phyloP scores from a whole-genome alignment of 169 alveolate genomes.

The Babesia ovata region DNA sequence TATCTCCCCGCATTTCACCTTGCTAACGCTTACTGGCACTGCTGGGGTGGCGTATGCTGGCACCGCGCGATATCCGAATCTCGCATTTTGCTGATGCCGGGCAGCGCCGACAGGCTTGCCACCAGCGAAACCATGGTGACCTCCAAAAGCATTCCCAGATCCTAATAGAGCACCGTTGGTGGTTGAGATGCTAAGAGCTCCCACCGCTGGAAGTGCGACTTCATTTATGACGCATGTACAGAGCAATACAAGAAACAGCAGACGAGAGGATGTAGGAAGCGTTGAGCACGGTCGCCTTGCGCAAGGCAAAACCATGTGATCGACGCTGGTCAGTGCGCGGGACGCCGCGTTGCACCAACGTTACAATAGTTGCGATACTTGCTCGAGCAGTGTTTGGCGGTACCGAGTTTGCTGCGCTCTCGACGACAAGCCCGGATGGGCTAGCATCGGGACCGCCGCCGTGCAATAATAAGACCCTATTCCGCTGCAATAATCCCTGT shows the following conservation, averaged over 20 bases:
- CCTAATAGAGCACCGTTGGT: not conserved
- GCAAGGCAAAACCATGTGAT: not conserved
- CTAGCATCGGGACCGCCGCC: not conserved
- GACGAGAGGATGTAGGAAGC: not conserved
- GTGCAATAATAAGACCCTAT: not conserved
- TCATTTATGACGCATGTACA: not conserved
- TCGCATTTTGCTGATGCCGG: not conserved
- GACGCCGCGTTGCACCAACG: too few species aligned
- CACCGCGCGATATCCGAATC: not conserved
- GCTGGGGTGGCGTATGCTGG: conserved; percentile 21
- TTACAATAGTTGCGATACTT: too few species aligned
- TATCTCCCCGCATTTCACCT: conserved; percentile 58
- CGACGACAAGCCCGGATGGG: not conserved
- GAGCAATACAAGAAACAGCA: not conserved
- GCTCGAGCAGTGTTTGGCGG: not conserved
- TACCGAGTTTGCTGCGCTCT: not conserved
- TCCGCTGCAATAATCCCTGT: not conserved
- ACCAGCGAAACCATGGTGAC: too few species aligned
- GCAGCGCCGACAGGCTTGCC: not conserved
- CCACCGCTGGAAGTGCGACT: not conserved
- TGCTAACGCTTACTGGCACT: conserved; percentile 21
- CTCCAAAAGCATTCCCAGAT: too few species aligned
- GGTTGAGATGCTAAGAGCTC: not conserved
- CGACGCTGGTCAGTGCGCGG: not conserved
- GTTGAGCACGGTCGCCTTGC: not conserved